Evolutionary conservation across 2,329 filamentous ascomycete genomes (phyloP).

Genomic region (Pseudocercospora vitis): DNA sequence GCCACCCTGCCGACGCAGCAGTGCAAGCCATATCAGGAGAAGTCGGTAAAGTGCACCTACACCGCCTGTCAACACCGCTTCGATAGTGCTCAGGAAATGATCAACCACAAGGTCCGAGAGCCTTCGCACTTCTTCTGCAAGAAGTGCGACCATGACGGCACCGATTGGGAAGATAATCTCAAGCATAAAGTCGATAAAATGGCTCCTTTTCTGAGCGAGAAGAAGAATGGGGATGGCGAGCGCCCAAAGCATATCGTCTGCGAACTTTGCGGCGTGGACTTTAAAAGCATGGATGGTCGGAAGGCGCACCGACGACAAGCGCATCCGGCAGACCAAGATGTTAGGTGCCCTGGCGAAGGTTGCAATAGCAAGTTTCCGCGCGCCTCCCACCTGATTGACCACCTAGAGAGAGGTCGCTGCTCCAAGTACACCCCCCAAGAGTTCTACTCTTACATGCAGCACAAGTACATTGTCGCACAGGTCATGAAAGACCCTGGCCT

Average conservation of each 20-base stretch:
- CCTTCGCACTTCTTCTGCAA: background rate
- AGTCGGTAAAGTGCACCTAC: background rate
- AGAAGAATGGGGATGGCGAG: constrained; percentile 23
- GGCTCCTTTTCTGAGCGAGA: constrained; percentile 31
- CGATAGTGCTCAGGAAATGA: no score
- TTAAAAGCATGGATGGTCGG: constrained; percentile 54
- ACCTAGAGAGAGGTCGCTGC: constrained; percentile 58
- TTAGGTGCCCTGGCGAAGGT: constrained; percentile 56
- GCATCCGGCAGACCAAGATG: constrained; percentile 52
- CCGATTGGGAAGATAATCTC: background rate
- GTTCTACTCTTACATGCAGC: constrained; percentile 52
- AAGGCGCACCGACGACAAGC: constrained; percentile 49
- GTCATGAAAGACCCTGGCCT: constrained; percentile 33
- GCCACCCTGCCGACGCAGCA: no score
- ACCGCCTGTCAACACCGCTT: background rate
- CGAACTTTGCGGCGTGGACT: constrained; percentile 58
- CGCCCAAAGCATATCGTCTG: constrained; percentile 52
- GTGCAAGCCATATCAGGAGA: no score
- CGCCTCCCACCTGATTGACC: constrained; percentile 52
- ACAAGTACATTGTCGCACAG: constrained; percentile 50
- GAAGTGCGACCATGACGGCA: background rate
- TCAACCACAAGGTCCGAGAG: no score
- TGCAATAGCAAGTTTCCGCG: constrained; percentile 51
- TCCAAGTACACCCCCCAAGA: constrained; percentile 42
- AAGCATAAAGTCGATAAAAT: constrained; percentile 39